Conservation (phyloP, 176 grass and related monocot genomes). For the Aegilops umbellulata region DNA sequence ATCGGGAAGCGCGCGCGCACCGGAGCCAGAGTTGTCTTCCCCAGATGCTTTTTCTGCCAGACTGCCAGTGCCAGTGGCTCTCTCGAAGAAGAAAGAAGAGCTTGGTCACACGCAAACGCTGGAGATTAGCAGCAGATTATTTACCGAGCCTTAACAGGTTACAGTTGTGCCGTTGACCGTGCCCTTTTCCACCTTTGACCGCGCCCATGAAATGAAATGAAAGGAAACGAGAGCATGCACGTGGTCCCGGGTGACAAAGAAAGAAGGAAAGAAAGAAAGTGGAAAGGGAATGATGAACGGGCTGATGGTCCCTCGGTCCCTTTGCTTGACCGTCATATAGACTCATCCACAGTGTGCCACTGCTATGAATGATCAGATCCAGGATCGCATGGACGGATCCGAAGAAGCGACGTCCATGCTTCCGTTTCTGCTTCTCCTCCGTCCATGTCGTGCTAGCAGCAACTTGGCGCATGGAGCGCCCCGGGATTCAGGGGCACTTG, state of each 20-base stretch:
- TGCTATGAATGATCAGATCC: background rate
- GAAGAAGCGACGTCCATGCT: background rate
- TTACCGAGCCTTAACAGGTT: too few species aligned
- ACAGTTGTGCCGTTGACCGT: background rate
- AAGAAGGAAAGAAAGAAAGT: background rate
- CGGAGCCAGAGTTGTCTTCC: background rate
- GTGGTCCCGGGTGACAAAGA: background rate
- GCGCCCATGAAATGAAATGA: background rate
- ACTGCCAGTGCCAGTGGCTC: background rate
- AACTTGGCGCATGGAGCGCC: background rate
- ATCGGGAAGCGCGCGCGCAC: background rate
- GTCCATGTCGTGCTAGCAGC: background rate
- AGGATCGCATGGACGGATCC: background rate
- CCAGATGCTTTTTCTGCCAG: background rate
- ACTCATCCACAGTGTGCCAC: background rate
- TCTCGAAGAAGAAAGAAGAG: background rate
- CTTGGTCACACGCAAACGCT: background rate
- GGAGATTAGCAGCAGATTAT: background rate
- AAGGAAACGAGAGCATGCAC: background rate
- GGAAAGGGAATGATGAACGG: background rate
- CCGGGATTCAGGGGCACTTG: background rate
- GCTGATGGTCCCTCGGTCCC: background rate
- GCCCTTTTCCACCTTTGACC: background rate
- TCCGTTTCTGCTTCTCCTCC: background rate
- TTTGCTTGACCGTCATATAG: background rate